Base-by-base conservation (phyloP, 192 early-diverging fungal species). In the Gaertneriomyces semiglobifer region DNA sequence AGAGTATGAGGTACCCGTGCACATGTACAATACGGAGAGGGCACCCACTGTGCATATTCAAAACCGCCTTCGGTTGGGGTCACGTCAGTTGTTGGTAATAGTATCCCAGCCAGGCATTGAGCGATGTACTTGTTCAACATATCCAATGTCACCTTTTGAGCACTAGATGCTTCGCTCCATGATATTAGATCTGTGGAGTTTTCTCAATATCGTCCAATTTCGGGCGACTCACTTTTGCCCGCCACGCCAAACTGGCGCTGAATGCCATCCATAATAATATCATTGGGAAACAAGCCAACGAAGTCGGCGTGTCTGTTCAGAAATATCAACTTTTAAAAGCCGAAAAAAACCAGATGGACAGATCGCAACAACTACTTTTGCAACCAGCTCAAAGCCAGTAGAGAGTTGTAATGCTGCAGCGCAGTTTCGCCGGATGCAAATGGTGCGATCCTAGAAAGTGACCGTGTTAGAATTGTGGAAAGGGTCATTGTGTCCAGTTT, bases 391-490 rank as follows among this genome's bases (percentile, higher is more conserved):
- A 81, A 44, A 7, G 79, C 63, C 5, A 81, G 66, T 6, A 81
- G 57, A 6, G 73, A 64, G 48, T 81, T 81, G 64, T 81, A 81
- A 52, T 76, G 68, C 62, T 81, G 79, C 25, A 81, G 57, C 6
- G 71, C 51, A 4, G 79, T 81, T 50, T 81, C 79, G 7, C 79
- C 79, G 5, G 58, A n/a, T 10, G 54, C 41, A 53, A 81, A 81
- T 4, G 79, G 76, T 3, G 66, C 19, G 10, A 81, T 53, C 4
- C 70, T 73, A 61, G 25, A 62, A 8, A n/a, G 9, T 33, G n/a
- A 38, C 50, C 48, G 38, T 3, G 38, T 58, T 8, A 20, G 56
- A 61, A 41, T 40, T 44, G 6, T 60, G 4, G 52, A 19, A 10
- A 70, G 25, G 7, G 40, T 6, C 18, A 43, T 42, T n/a, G 63